Evolutionary conservation across 352 stramenopile species (phyloP).

Genomic region (Globisporangium acanthophoron): DNA sequence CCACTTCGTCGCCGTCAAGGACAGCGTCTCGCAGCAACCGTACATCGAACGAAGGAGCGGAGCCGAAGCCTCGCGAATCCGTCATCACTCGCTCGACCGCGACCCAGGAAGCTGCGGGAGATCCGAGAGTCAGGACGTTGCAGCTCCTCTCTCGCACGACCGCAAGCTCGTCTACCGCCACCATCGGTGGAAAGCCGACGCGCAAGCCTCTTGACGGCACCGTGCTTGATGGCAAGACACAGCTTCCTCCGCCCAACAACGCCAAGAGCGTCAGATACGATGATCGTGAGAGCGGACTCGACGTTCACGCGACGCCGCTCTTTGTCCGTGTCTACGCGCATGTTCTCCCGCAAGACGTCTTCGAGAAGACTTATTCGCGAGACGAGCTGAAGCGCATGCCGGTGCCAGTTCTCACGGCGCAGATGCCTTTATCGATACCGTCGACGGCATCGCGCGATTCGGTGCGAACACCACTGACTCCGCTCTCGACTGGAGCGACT

Average conservation of each 20-base stretch:
- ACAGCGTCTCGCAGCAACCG: not conserved
- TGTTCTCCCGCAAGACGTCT: conserved; percentile 37
- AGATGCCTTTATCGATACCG: not conserved
- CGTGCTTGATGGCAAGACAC: not conserved
- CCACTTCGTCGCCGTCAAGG: not conserved
- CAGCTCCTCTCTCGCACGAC: conserved; percentile 15
- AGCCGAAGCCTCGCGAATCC: conserved; percentile 22
- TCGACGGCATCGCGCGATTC: not conserved
- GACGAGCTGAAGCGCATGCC: conserved; percentile 28
- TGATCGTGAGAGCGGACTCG: not conserved
- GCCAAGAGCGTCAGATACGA: conserved; percentile 3
- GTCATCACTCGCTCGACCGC: conserved; percentile 59
- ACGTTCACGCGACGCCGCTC: conserved; percentile 16
- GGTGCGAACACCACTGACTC: not conserved
- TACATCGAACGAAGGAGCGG: not conserved
- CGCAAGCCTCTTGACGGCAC: conserved; percentile 1
- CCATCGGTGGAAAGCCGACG: not conserved
- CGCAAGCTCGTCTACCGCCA: not conserved
- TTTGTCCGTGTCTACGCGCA: conserved; percentile 57
- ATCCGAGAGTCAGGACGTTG: not conserved
- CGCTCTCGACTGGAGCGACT: not conserved
- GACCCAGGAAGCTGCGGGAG: conserved; percentile 43
- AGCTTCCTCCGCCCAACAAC: conserved; percentile 4
- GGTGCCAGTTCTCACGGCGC: conserved; percentile 16
- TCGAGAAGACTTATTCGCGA: conserved; percentile 44